Base-by-base conservation (phyloP, 2,329 filamentous ascomycete species). In the Thyridium curvatum region DNA sequence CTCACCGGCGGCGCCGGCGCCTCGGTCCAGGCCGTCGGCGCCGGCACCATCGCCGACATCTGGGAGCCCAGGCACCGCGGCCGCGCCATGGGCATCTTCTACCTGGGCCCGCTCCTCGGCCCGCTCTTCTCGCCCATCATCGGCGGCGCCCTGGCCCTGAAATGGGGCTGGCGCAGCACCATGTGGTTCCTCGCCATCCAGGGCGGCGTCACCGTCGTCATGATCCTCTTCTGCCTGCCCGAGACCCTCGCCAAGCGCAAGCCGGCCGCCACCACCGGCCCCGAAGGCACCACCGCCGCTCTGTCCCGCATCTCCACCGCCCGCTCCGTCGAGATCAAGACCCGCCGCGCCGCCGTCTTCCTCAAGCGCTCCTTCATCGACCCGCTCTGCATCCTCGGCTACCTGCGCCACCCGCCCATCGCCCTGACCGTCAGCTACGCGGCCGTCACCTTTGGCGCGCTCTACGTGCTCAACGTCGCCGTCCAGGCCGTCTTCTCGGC, bases 21-120 rank as follows among this genome's bases (percentile, higher is more conserved):
- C 2, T 86, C 82, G 2, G 86, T 90, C 0, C 86, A 91, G 56
- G 83, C 86, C 8, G 86, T 93, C 8, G 86, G 87, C 4, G 86
- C 86, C 2, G 87, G 87, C 6, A 90, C 86, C 3, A 86, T 93
- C 41, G 81, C 86, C 33, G 86, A 93, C 54, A 70, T 91, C 12
- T 94, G 86, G 82, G 82, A 87, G 46, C 61, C 79, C 1, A 71
- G 66, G 35, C 82, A 91, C 56, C 69, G 87, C 36, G 87, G 87
- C 3, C 68, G 66, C 13, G 86, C 86, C n/a, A 93, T 93, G 86
- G 78, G 84, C 30, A 64, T 86, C 31, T 93, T 91, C 60, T 93
- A 90, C 50, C 70, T 93, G 0, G 87, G 87, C 0, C 86, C 87
- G 0, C 61, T 93, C 8, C 73, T 80, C 35, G 86, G 86, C 0